These are phyloP conservation scores for Scutellaria barbata DNA, from an alignment of 257 asterid genomes.

Conservation along the genomic window DNA sequence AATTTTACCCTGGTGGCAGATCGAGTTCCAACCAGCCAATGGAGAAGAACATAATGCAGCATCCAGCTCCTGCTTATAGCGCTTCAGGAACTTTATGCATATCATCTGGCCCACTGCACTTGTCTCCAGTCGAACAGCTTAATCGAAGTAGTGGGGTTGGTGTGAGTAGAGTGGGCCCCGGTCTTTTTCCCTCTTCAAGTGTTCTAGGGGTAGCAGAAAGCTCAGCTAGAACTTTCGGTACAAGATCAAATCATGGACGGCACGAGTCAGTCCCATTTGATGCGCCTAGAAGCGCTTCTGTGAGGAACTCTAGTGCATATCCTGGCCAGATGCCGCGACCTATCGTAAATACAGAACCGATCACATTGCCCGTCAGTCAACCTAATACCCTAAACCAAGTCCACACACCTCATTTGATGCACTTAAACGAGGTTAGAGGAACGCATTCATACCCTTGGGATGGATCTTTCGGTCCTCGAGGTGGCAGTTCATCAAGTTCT, in stretches of 20 bases:
- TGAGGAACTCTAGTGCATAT: slow-evolving; percentile 49
- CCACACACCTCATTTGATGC: slow-evolving; percentile 42
- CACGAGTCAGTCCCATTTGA: slow-evolving; percentile 52
- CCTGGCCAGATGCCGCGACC: slow-evolving; percentile 42
- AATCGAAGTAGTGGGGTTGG: slow-evolving; percentile 53
- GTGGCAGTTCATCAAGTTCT: slow-evolving; percentile 55
- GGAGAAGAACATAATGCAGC: slow-evolving; percentile 47
- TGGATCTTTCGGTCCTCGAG: slow-evolving; percentile 51
- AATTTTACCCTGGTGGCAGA: slow-evolving; percentile 60
- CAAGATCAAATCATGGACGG: slow-evolving; percentile 47
- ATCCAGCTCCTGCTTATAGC: slow-evolving; percentile 47
- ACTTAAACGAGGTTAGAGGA: slow-evolving; percentile 52
- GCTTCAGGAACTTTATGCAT: slow-evolving; percentile 51
- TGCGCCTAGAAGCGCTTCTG: slow-evolving; percentile 44
- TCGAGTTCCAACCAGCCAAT: slow-evolving; percentile 58
- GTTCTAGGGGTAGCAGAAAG: slow-evolving; percentile 49
- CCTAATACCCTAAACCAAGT: slow-evolving; percentile 41
- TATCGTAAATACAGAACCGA: slow-evolving; percentile 39
- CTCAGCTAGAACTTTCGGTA: slow-evolving; percentile 50
- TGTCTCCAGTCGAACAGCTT: slow-evolving; percentile 46
- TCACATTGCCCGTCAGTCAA: slow-evolving; percentile 44
- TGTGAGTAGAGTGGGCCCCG: slow-evolving; percentile 41
- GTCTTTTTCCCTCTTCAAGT: slow-evolving; percentile 47
- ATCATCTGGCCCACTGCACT: slow-evolving; percentile 47
- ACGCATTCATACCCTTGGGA: slow-evolving; percentile 55